These are phyloP conservation scores for Bauhinia variegata DNA, from an alignment of 306 rosid genomes.

Conservation along the genomic window DNA sequence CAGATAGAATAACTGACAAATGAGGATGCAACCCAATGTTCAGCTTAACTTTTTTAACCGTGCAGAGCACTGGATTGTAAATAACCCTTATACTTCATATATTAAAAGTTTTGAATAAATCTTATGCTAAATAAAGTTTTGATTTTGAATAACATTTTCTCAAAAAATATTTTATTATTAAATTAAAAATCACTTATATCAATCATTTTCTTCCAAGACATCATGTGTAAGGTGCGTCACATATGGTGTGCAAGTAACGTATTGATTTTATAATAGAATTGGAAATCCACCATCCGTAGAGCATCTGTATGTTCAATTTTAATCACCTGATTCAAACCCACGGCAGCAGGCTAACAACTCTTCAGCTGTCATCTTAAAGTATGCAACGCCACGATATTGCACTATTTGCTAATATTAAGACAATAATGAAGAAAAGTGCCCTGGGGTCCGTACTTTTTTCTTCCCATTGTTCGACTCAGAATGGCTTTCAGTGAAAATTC, in stretches of 20 bases:
- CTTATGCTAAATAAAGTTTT: background rate
- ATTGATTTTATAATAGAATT: background rate
- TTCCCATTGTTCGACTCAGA: background rate
- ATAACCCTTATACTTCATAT: background rate
- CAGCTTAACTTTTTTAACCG: background rate
- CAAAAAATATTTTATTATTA: too few species aligned
- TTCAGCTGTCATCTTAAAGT: background rate
- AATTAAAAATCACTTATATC: too few species aligned
- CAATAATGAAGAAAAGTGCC: background rate
- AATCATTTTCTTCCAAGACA: too few species aligned
- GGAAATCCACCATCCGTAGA: background rate
- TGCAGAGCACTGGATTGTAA: background rate
- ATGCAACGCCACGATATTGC: background rate
- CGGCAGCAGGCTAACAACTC: background rate
- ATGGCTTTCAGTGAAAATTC: background rate
- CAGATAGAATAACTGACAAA: background rate
- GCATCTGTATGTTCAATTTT: background rate
- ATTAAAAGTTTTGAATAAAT: background rate
- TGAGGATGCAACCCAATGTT: conserved; percentile 7
- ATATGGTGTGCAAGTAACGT: conserved; percentile 5
- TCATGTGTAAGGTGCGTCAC: too few species aligned
- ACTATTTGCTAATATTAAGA: background rate
- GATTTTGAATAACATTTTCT: too few species aligned
- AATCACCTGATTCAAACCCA: background rate
- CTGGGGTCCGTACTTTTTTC: background rate